phyloP scores from a whole-genome alignment of 2,329 filamentous ascomycete species.

The Trichoderma simmonsii region DNA sequence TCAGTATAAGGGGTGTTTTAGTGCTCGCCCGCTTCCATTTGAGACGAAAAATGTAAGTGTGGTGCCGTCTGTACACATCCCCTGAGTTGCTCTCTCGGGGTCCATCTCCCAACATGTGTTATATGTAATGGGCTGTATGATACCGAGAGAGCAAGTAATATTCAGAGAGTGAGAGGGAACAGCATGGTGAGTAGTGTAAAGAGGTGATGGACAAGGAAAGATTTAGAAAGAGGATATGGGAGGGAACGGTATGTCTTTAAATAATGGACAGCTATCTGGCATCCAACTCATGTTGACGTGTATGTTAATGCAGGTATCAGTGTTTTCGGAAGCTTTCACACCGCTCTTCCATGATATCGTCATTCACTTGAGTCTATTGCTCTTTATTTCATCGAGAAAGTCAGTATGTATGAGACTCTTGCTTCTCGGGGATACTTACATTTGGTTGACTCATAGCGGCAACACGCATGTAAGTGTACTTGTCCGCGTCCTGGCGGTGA shows the following conservation, averaged over 20 bases:
- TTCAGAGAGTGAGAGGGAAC: background rate
- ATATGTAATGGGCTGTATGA: background rate
- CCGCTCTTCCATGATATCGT: background rate
- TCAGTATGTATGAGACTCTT: background rate
- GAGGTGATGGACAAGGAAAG: background rate
- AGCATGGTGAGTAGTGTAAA: background rate
- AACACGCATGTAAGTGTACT: background rate
- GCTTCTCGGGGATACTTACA: background rate
- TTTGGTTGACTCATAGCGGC: background rate
- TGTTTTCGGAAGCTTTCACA: background rate
- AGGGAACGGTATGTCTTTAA: background rate
- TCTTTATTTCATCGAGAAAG: no score
- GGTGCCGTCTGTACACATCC: background rate
- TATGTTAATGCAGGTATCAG: background rate
- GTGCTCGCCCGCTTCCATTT: background rate
- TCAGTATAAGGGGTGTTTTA: background rate
- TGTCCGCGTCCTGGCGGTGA: background rate
- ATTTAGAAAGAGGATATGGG: background rate
- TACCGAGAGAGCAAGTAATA: background rate
- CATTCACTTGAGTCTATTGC: background rate
- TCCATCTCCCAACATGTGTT: background rate
- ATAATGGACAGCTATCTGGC: background rate
- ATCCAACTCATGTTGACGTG: background rate
- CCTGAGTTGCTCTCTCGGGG: background rate
- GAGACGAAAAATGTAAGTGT: background rate